phyloP scores from a whole-genome alignment of 176 grass and related monocot species.

The Luzula sylvatica region DNA sequence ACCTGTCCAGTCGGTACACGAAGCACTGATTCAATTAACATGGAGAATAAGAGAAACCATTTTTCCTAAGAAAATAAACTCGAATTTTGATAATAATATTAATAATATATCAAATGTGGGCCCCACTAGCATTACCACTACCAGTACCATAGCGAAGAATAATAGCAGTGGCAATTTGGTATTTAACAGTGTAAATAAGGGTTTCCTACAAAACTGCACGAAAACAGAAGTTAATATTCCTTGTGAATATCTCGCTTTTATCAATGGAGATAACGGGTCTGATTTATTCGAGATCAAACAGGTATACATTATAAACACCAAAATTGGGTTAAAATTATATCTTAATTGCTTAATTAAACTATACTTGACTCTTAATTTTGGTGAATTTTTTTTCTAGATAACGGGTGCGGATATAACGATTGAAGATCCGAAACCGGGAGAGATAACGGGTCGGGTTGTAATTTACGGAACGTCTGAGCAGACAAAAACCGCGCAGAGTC shows the following conservation, averaged over 20 bases:
- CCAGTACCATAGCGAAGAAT: too few relatives aligned
- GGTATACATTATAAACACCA: neutral
- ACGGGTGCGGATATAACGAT: constrained; percentile 11
- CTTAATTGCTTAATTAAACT: neutral
- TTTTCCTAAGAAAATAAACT: too few relatives aligned
- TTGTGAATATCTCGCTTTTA: constrained; percentile 6
- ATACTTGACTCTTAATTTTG: neutral
- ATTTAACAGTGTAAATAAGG: too few relatives aligned
- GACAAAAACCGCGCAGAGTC: constrained; percentile 18
- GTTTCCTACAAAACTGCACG: too few relatives aligned
- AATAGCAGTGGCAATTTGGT: too few relatives aligned
- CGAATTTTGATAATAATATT: too few relatives aligned
- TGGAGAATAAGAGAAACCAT: too few relatives aligned
- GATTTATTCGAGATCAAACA: constrained; percentile 11
- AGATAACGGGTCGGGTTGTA: neutral
- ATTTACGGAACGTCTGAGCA: constrained; percentile 9
- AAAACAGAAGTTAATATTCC: constrained; percentile 1
- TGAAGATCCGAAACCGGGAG: constrained; percentile 1
- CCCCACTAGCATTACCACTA: too few relatives aligned
- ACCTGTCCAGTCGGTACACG: too few relatives aligned
- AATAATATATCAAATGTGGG: too few relatives aligned
- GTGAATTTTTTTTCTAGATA: neutral
- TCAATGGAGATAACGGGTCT: neutral
- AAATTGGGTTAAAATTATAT: neutral
- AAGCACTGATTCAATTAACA: too few relatives aligned